Conservation (phyloP, 768 basidiomycete genomes). For the Calvatia gigantea region DNA sequence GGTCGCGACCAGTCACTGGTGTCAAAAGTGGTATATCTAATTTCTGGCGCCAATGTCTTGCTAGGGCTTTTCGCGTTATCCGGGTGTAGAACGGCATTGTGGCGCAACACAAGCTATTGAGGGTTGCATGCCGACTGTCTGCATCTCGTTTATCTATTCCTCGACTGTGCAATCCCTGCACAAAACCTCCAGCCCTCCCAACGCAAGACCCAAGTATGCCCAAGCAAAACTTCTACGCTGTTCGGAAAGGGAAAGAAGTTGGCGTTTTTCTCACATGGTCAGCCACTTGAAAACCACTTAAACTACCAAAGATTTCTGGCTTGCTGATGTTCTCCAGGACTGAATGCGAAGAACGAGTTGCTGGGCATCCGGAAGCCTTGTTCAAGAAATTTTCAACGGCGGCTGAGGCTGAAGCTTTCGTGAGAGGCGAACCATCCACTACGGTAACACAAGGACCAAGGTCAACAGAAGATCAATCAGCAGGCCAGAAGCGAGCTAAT, state of each 20-base stretch:
- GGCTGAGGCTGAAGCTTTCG: conserved; percentile 58
- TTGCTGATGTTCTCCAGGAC: conserved; percentile 46
- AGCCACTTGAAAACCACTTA: conserved; percentile 16
- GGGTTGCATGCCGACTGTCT: not conserved
- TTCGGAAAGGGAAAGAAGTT: conserved; percentile 54
- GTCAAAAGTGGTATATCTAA: no score
- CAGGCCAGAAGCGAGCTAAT: conserved; percentile 1
- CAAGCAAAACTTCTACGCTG: conserved; percentile 67
- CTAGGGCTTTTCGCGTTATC: no score
- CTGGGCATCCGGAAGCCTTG: conserved; percentile 55
- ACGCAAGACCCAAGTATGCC: conserved; percentile 17
- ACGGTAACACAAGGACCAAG: not conserved
- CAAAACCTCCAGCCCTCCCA: not conserved
- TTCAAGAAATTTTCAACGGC: conserved; percentile 66
- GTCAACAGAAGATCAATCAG: conserved; percentile 9
- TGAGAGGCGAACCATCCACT: conserved; percentile 20
- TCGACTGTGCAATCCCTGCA: not conserved
- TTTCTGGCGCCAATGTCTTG: no score
- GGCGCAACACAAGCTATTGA: not conserved
- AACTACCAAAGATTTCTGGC: not conserved
- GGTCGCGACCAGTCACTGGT: no score
- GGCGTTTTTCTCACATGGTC: conserved; percentile 78
- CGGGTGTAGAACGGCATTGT: not conserved
- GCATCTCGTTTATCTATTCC: not conserved
- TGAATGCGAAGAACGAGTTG: conserved; percentile 67